Percentiles rank a stretch among this genome's conserved stretches.
Evolutionary conservation across 805 yeast species (phyloP).

Genomic region (Saccharomycopsis malanga): DNA sequence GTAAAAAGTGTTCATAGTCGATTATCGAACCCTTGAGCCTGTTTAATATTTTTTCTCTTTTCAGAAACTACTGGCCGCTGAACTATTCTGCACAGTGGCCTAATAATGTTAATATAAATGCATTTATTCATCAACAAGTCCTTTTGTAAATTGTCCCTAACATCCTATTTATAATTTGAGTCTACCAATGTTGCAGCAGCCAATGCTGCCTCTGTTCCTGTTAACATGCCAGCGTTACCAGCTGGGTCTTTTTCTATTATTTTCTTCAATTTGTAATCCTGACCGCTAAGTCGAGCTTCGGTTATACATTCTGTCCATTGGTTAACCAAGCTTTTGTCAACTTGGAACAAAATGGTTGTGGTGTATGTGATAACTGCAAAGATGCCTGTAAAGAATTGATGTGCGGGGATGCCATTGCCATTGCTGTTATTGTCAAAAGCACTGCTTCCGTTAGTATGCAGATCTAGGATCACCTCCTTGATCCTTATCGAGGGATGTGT

Average conservation of each 20-base stretch:
- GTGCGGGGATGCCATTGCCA: not conserved
- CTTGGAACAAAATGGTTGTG: constrained; percentile 43
- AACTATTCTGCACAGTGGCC: too few species aligned
- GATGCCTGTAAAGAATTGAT: constrained; percentile 33
- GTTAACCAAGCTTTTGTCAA: constrained; percentile 42
- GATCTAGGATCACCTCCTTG: constrained; percentile 43
- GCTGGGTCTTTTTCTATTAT: constrained; percentile 24
- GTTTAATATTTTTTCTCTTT: not conserved
- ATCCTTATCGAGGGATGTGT: constrained; percentile 40
- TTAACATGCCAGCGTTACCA: constrained; percentile 24
- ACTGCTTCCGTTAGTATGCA: not conserved
- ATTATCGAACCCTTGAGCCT: too few species aligned
- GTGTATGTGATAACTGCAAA: constrained; percentile 43
- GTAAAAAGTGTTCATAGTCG: too few species aligned
- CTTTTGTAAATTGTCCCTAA: not conserved
- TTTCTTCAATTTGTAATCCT: constrained; percentile 31
- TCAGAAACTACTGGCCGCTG: not conserved
- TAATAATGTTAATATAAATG: too few species aligned
- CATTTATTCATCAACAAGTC: too few species aligned
- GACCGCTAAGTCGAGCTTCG: constrained; percentile 37
- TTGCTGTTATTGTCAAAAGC: constrained; percentile 19
- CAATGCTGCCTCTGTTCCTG: constrained; percentile 28
- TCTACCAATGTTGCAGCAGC: constrained; percentile 29
- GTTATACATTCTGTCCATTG: constrained; percentile 46
- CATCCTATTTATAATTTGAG: not conserved